Evolutionary conservation across 164 flowering plant genomes (phyloP).

Genomic region (Taxillus chinensis): DNA sequence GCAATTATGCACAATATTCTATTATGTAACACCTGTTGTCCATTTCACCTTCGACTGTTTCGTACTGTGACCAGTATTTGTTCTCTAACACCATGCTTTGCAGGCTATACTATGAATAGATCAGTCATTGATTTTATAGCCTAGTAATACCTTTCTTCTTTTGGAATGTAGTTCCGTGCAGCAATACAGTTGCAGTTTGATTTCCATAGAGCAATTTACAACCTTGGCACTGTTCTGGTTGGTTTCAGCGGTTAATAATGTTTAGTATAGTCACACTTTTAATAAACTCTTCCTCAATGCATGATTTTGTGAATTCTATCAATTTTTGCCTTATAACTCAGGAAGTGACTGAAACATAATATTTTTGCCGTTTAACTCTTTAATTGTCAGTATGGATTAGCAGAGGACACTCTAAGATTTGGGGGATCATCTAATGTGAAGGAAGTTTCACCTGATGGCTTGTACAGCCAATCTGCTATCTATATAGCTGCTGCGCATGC

Average conservation of each 20-base stretch:
- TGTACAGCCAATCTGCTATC: slow-evolving; percentile 89
- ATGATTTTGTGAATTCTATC: background rate
- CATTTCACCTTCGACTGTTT: no score
- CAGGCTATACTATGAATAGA: no score
- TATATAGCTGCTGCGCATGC: slow-evolving; percentile 99
- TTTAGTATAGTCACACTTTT: background rate
- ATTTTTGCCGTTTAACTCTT: background rate
- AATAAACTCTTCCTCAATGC: background rate
- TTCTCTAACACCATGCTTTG: no score
- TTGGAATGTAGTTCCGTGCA: slow-evolving; percentile 73
- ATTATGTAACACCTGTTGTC: no score
- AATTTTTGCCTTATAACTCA: background rate
- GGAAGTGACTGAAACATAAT: background rate
- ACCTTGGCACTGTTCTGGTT: slow-evolving; percentile 98
- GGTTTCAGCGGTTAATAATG: slow-evolving; percentile 17
- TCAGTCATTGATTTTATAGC: background rate
- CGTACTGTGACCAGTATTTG: no score
- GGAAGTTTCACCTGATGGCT: slow-evolving; percentile 68
- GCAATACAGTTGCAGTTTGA: slow-evolving; percentile 93
- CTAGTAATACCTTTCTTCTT: slow-evolving; percentile 9
- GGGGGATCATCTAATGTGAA: slow-evolving; percentile 54
- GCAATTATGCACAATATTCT: no score
- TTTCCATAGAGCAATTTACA: slow-evolving; percentile 97
- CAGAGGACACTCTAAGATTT: slow-evolving; percentile 89
- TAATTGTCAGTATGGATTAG: slow-evolving; percentile 78